Conservation (phyloP, 192 early-diverging fungal species). For the Phycomyces nitens region DNA sequence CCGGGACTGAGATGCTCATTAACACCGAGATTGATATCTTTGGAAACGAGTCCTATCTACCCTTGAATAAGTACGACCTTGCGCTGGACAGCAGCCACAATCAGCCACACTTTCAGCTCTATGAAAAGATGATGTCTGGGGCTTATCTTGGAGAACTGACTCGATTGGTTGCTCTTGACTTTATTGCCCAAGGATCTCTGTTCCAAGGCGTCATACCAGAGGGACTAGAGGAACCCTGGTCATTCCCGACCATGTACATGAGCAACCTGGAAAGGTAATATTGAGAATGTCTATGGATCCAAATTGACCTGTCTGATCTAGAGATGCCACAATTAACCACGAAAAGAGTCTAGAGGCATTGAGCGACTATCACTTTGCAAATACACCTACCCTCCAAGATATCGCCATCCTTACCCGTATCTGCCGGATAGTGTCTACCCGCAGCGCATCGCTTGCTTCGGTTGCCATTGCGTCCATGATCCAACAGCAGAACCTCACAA, state of each 20-base stretch:
- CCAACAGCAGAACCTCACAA: slow-evolving; percentile 22
- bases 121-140: slow-evolving; percentile 97
- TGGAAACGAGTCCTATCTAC: slow-evolving; percentile 71
- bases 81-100: slow-evolving; percentile 73
- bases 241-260: slow-evolving; percentile 47
- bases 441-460: slow-evolving; percentile 77
- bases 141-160: slow-evolving; percentile 91
- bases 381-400: slow-evolving; percentile 59
- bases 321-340: slow-evolving; percentile 21
- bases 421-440: slow-evolving; percentile 73
- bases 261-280: slow-evolving; percentile 37
- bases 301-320: no score
- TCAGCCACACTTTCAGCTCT: slow-evolving; percentile 82
- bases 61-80: slow-evolving; percentile 83
- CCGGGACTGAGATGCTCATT: slow-evolving; percentile 80
- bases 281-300: no score
- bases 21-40: slow-evolving; percentile 96
- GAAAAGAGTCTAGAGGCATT: slow-evolving; percentile 64
- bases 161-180: slow-evolving; percentile 75
- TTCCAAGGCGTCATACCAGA: slow-evolving; percentile 64
- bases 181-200: slow-evolving; percentile 73
- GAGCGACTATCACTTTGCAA: slow-evolving; percentile 49
- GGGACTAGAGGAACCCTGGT: slow-evolving; percentile 57
- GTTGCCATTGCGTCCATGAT: slow-evolving; percentile 62
- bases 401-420: slow-evolving; percentile 69